Conservation (phyloP, 306 rosid species). For the Acmispon strigosus region DNA sequence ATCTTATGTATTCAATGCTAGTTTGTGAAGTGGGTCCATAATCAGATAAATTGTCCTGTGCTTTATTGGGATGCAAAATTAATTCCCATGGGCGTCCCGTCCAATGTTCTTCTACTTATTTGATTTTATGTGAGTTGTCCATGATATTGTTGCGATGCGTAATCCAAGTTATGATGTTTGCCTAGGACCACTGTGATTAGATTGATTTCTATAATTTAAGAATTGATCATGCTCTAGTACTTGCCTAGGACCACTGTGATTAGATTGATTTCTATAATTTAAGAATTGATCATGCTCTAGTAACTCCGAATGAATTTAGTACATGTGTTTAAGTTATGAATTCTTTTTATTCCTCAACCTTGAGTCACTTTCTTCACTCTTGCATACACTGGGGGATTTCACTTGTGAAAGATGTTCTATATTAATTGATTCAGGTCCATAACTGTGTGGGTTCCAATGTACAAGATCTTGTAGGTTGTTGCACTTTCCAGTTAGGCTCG, state of each 20-base stretch:
- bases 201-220: too few species aligned
- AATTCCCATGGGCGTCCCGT: neutral
- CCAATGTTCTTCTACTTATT: slow-evolving; percentile 1
- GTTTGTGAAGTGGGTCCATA: neutral
- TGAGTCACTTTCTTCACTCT: neutral
- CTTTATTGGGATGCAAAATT: neutral
- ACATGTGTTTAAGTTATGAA: neutral
- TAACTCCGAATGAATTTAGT: neutral
- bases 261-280: too few species aligned
- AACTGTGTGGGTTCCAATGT: neutral
- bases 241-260: too few species aligned
- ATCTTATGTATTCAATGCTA: neutral
- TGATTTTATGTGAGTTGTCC: neutral
- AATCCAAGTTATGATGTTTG: too few species aligned
- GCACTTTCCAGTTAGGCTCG: neutral
- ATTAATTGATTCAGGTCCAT: neutral
- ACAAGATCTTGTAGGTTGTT: neutral
- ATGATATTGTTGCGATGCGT: neutral
- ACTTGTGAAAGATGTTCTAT: slow-evolving; percentile 1
- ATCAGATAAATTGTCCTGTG: neutral
- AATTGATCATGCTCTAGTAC: neutral
- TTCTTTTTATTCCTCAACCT: neutral
- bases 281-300: too few species aligned
- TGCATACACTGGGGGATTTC: neutral
- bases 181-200: too few species aligned